phyloP scores from a whole-genome alignment of 176 grass and related monocot species.

The Triticum dicoccoides region DNA sequence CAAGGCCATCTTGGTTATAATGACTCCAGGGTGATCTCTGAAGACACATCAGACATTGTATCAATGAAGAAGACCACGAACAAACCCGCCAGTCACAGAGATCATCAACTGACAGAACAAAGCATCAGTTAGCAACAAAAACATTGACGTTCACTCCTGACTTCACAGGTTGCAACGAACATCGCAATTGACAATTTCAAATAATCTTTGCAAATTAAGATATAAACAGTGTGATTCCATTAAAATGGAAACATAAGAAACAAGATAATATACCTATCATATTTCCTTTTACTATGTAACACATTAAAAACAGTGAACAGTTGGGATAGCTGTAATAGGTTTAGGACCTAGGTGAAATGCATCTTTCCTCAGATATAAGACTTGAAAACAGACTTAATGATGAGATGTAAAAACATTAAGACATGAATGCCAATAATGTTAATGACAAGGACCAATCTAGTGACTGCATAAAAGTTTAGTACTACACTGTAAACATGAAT shows the following conservation, averaged over 20 bases:
- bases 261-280: background rate
- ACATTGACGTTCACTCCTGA: too few species aligned
- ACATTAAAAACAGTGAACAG: background rate
- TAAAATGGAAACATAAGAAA: background rate
- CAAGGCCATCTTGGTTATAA: conserved; percentile 13
- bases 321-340: background rate
- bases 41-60: conserved; percentile 9
- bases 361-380: background rate
- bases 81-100: background rate
- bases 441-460: background rate
- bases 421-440: too few species aligned
- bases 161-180: background rate
- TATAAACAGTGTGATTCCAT: background rate
- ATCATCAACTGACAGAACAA: conserved; percentile 41
- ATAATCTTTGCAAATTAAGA: too few species aligned
- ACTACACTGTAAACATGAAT: background rate
- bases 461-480: background rate
- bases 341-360: background rate
- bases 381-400: background rate
- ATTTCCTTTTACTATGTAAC: background rate
- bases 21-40: background rate
- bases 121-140: conserved; percentile 3
- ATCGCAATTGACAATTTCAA: background rate
- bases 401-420: too few species aligned
- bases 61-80: background rate